Conservation (phyloP, 2,329 filamentous ascomycete genomes). For the Fusarium acutatum region DNA sequence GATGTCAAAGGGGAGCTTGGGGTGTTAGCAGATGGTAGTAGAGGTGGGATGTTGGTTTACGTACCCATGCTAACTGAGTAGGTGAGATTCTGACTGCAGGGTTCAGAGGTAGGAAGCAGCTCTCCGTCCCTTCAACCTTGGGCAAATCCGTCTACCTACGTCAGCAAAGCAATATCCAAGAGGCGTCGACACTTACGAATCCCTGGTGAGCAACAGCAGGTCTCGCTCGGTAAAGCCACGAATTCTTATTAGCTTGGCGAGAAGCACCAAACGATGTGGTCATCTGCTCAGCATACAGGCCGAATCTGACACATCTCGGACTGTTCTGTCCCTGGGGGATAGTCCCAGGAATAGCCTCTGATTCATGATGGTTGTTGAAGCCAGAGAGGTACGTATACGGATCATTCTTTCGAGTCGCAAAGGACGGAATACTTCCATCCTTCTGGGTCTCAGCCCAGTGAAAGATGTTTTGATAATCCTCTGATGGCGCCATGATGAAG, state of each 20-base stretch:
- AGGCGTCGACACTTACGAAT: slow-evolving; percentile 11
- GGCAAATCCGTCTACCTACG: slow-evolving; percentile 34
- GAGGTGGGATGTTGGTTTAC: not conserved
- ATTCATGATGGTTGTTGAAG: slow-evolving; percentile 58
- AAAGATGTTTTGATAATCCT: slow-evolving; percentile 59
- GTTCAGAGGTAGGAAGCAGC: slow-evolving; percentile 38
- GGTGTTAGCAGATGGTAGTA: not conserved
- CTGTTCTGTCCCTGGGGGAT: slow-evolving; percentile 57
- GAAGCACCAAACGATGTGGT: slow-evolving; percentile 49
- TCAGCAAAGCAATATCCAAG: accelerated
- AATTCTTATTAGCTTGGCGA: slow-evolving; percentile 44
- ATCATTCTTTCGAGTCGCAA: slow-evolving; percentile 52
- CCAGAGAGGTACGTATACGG: slow-evolving; percentile 64
- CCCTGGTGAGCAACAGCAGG: slow-evolving; percentile 46
- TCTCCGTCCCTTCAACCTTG: slow-evolving; percentile 36
- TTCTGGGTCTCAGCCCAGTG: slow-evolving; percentile 70
- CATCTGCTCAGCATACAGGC: slow-evolving; percentile 54
- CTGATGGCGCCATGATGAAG: slow-evolving; percentile 28
- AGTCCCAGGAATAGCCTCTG: slow-evolving; percentile 56
- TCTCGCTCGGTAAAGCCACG: slow-evolving; percentile 42
- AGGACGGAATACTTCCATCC: slow-evolving; percentile 63
- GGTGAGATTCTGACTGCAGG: slow-evolving; percentile 35
- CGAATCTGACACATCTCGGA: slow-evolving; percentile 51
- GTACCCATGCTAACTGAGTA: slow-evolving; percentile 39
- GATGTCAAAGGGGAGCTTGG: slow-evolving; percentile 49